Evolutionary conservation across 805 yeast species (phyloP).

Genomic region (Kluyveromyces lactis): DNA sequence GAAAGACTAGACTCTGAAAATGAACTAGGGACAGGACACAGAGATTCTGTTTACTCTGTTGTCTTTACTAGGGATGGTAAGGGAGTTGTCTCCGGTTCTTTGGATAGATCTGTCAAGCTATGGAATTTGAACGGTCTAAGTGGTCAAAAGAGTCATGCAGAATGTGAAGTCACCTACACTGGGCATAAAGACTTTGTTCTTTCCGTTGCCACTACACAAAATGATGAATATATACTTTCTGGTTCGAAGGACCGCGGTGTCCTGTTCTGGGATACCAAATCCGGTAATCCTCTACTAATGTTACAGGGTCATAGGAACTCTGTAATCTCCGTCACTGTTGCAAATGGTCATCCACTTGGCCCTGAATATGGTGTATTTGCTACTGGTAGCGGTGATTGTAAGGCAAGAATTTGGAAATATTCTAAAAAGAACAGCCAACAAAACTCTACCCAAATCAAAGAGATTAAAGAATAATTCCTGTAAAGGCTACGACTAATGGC

Average conservation of each 20-base stretch:
- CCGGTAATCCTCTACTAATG: conserved; percentile 91
- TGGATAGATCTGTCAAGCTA: conserved; percentile 90
- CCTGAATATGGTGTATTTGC: conserved; percentile 71
- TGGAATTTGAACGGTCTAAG: conserved; percentile 64
- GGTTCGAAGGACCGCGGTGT: conserved; percentile 98
- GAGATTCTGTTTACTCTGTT: conserved; percentile 91
- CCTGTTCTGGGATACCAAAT: conserved; percentile 88
- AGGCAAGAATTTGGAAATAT: conserved; percentile 95
- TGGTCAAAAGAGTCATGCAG: conserved; percentile 37
- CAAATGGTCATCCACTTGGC: conserved; percentile 63
- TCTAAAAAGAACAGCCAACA: conserved; percentile 18
- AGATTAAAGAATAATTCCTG: conserved; percentile 11
- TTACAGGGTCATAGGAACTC: conserved; percentile 95
- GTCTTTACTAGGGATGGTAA: conserved; percentile 87
- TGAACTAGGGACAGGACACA: conserved; percentile 86
- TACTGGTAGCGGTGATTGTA: conserved; percentile 95
- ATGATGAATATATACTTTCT: conserved; percentile 80
- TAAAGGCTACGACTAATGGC: no score
- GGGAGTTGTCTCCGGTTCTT: conserved; percentile 88
- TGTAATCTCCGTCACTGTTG: conserved; percentile 88
- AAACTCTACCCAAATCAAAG: conserved; percentile 12
- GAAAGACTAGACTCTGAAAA: conserved; percentile 88
- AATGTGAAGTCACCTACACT: conserved; percentile 83
- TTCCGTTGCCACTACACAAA: conserved; percentile 89
- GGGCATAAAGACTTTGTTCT: conserved; percentile 96